phyloP scores from a whole-genome alignment of 192 early-diverging fungal genomes.

The Diversispora eburnea region DNA sequence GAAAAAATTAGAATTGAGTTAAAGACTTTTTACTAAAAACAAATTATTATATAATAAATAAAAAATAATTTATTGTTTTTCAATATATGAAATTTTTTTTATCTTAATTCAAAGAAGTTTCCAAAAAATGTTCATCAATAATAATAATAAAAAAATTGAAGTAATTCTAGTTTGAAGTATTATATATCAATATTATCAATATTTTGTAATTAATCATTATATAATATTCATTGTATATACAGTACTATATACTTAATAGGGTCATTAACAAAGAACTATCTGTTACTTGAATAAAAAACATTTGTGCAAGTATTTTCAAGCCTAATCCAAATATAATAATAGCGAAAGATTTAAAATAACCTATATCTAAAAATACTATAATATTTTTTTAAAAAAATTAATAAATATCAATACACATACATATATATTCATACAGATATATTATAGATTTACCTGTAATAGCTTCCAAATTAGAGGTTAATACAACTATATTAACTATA shows the following conservation, averaged over 20 bases:
- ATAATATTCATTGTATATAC: too few relatives aligned
- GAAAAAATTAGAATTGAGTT: too few relatives aligned
- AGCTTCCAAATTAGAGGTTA: conserved; percentile 74
- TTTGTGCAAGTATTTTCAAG: conserved; percentile 44
- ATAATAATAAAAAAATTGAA: too few relatives aligned
- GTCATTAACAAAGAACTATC: conserved; percentile 23
- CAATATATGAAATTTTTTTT: too few relatives aligned
- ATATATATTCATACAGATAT: neutral
- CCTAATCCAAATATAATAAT: conserved; percentile 48
- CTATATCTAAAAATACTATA: conserved; percentile 49
- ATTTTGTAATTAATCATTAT: too few relatives aligned
- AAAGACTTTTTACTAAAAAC: too few relatives aligned
- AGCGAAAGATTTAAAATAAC: conserved; percentile 42
- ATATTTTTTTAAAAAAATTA: conserved; percentile 11
- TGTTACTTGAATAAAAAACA: conserved; percentile 38
- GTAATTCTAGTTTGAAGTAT: too few relatives aligned
- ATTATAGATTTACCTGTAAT: conserved; percentile 40
- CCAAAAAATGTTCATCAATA: too few relatives aligned
- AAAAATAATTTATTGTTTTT: too few relatives aligned
- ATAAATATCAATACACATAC: neutral
- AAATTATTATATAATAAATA: too few relatives aligned
- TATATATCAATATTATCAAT: too few relatives aligned
- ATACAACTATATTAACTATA: conserved; percentile 65
- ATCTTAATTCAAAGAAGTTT: too few relatives aligned
- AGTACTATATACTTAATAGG: conserved; percentile 21